Evolutionary conservation across 495 filamentous ascomycete genomes (phyloP), one percentile per base, ranked within the genome.

Genomic region (Aspergillus coremiiformis): DNA sequence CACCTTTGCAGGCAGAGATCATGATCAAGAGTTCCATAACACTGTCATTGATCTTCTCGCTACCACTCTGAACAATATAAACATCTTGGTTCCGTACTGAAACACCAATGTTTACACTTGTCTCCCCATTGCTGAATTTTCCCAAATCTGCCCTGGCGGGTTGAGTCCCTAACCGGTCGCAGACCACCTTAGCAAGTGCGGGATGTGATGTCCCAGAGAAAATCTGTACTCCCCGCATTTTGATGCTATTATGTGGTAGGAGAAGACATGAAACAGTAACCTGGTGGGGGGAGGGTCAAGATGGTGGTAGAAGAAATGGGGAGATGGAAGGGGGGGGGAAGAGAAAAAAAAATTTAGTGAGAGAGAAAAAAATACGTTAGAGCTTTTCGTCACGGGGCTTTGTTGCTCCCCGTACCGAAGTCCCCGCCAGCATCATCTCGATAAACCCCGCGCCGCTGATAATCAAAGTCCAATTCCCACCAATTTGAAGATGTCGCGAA

Each of bases 1-100:
- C 92, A 64, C 93, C 90, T 66, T 95, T 98, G 78, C 93, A 97
- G 46, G 93, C 93, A 52, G 89, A 92, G 61, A 97, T 96, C 86
- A 98, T 91, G 69, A 98, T 96, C 61, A 97, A 81, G 52, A 98
- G 78, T 77, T 98, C 93, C 87, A 98, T 95, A 62, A 98, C 87
- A 56, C 87, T 92, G 71, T 98, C 94, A 72, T 98, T 98, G 78
- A 96, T 94, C 80, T 87, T 91, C 61, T 80, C 77, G 69, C 94
- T 96, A 48, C 93, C 93, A 58, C 92, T 96, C 78, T 98, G 93
- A 15, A 98, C 86, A 63, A 98, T 90, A 71, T 97, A 98, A 51
- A 98, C 90, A 80, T 98, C 91, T 66, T 98, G 93, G 62, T 98
- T 92, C 48, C 93, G 86, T 45, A 98, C 88, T 47, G 92, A 96